These are phyloP conservation scores for Bjerkandera adusta DNA, from an alignment of 1,284 basidiomycete species.

Conservation along the genomic window DNA sequence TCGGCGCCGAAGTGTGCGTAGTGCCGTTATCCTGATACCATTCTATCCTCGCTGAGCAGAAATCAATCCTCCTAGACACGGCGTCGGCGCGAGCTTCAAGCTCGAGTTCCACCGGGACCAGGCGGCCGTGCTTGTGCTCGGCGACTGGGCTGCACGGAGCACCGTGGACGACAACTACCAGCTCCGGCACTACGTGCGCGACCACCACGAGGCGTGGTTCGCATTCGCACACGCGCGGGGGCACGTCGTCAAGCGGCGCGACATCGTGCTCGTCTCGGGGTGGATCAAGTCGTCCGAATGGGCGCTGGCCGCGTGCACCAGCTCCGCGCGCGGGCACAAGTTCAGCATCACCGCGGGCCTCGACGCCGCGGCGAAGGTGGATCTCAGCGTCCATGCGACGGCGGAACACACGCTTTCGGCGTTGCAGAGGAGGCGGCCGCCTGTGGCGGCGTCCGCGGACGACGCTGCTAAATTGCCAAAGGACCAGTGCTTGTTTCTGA, in stretches of 20 bases:
- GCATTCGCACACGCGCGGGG: slow-evolving; percentile 1
- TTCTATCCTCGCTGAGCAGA: background rate
- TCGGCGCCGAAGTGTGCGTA: background rate
- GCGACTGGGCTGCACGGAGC: background rate
- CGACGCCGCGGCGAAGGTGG: background rate
- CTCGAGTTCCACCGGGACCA: slow-evolving; percentile 8
- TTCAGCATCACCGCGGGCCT: slow-evolving; percentile 2
- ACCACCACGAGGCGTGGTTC: slow-evolving; percentile 6
- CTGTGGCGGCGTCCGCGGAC: background rate
- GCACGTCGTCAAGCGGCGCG: background rate
- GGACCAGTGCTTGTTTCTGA: slow-evolving; percentile 11
- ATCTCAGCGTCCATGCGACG: slow-evolving; percentile 1
- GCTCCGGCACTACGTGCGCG: slow-evolving; percentile 10
- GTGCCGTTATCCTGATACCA: background rate
- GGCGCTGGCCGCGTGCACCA: slow-evolving; percentile 8
- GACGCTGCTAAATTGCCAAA: background rate
- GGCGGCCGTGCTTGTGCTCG: slow-evolving; percentile 9
- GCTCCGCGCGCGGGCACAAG: slow-evolving; percentile 1
- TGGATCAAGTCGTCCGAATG: slow-evolving; percentile 8
- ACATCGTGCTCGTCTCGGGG: slow-evolving; percentile 10
- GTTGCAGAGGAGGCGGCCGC: too few relatives aligned
- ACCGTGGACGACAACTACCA: slow-evolving; percentile 2
- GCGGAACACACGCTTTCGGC: slow-evolving; percentile 1
- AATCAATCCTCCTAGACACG: background rate
- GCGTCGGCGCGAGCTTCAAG: background rate